phyloP scores from a whole-genome alignment of 176 grass and related monocot species.

The Musa acuminata region DNA sequence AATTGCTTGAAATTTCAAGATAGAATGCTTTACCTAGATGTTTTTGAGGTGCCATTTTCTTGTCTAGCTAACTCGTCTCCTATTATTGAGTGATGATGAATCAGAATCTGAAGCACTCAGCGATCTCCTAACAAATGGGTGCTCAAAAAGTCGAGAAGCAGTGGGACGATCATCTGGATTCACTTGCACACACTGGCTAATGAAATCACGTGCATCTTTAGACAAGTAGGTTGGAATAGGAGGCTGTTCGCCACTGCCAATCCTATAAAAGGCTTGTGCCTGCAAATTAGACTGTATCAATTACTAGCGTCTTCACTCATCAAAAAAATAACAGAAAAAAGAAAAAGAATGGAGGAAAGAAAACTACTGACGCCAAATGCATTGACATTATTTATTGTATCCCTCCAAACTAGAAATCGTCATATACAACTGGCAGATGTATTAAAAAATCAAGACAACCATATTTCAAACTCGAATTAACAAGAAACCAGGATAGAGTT shows the following conservation, averaged over 20 bases:
- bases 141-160: slow-evolving; percentile 56
- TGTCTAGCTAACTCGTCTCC: neutral
- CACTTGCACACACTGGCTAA: slow-evolving; percentile 69
- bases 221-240: slow-evolving; percentile 53
- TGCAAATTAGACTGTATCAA: slow-evolving; percentile 20
- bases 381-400: neutral
- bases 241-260: slow-evolving; percentile 78
- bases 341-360: no score
- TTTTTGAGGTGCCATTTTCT: neutral
- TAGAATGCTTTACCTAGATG: neutral
- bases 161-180: slow-evolving; percentile 64
- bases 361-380: no score
- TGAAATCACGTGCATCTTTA: slow-evolving; percentile 75
- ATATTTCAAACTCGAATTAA: no score
- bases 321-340: neutral
- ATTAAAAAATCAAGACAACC: no score
- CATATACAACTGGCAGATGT: no score
- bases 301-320: neutral
- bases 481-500: no score
- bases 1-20: neutral
- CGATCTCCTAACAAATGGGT: slow-evolving; percentile 82
- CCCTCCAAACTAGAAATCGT: neutral
- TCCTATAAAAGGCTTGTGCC: slow-evolving; percentile 80
- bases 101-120: slow-evolving; percentile 39
- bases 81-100: slow-evolving; percentile 1